Conservation (phyloP, 164 flowering plant genomes). For the Piper longum region DNA sequence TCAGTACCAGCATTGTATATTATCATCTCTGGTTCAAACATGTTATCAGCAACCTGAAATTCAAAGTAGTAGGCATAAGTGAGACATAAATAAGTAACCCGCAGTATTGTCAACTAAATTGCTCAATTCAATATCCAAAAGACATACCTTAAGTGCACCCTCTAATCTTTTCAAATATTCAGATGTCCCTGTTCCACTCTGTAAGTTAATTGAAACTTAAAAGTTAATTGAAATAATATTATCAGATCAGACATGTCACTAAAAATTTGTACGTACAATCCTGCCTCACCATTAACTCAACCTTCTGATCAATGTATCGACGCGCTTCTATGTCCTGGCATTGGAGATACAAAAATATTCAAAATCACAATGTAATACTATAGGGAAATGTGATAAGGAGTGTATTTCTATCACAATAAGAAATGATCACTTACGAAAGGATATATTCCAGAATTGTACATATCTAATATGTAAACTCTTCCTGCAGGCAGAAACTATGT, state of each 20-base stretch:
- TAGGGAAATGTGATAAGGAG: neutral
- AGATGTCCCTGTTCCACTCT: conserved; percentile 79
- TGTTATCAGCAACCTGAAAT: conserved; percentile 43
- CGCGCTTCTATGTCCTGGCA: conserved; percentile 66
- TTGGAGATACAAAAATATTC: neutral
- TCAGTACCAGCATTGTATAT: conserved; percentile 95
- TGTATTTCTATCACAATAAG: neutral
- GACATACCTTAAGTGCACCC: conserved; percentile 67
- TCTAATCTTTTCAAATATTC: conserved; percentile 60
- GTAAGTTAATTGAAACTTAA: conserved; percentile 7
- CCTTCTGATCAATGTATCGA: conserved; percentile 57
- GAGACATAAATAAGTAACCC: neutral
- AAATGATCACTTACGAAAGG: conserved; percentile 47
- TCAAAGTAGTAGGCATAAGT: neutral
- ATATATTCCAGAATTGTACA: conserved; percentile 81
- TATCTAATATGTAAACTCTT: conserved; percentile 80
- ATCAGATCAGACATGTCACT: neutral
- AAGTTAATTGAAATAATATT: neutral
- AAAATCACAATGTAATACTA: neutral
- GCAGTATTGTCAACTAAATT: too few species aligned
- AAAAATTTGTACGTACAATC: neutral
- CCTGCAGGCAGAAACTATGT: conserved; percentile 27
- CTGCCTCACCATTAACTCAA: conserved; percentile 53
- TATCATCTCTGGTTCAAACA: conserved; percentile 67
- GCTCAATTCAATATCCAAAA: neutral